Percentiles rank a stretch among this genome's conserved stretches.
Evolutionary conservation across 1,139 yeast genomes (phyloP).

Genomic region (Pichia sp.): DNA sequence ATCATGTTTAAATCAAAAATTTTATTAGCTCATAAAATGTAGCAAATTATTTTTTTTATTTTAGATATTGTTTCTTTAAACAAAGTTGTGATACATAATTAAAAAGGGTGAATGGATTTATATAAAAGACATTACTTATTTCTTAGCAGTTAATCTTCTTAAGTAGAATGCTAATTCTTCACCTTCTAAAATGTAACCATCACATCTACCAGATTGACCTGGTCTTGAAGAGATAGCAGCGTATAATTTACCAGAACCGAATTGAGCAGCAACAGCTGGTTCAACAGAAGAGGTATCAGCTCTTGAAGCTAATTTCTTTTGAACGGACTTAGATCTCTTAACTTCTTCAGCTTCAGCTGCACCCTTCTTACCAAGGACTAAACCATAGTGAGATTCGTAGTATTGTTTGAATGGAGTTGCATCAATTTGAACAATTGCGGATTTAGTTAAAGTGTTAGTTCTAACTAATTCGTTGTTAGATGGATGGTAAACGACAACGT

Average conservation of each 20-base stretch:
- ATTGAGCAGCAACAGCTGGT: constrained; percentile 88
- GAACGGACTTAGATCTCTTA: constrained; percentile 73
- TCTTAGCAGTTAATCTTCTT: constrained; percentile 98
- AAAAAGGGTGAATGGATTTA: constrained; percentile 1
- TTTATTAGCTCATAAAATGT: too few species aligned
- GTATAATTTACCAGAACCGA: constrained; percentile 97
- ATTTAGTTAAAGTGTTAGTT: constrained; percentile 98
- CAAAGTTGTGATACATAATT: constrained; percentile 1
- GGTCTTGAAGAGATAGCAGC: constrained; percentile 99
- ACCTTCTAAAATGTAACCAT: constrained; percentile 99
- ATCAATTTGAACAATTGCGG: constrained; percentile 98
- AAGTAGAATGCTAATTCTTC: constrained; percentile 99
- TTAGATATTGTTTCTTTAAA: constrained; percentile 1
- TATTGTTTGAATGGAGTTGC: constrained; percentile 99
- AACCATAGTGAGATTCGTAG: constrained; percentile 98
- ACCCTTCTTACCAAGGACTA: constrained; percentile 81
- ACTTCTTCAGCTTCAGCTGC: constrained; percentile 35
- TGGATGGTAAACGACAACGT: constrained; percentile 98
- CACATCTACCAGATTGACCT: constrained; percentile 99
- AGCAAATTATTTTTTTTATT: neutral
- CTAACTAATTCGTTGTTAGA: constrained; percentile 99
- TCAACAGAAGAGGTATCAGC: constrained; percentile 80
- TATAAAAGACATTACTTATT: constrained; percentile 44
- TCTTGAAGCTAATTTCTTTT: constrained; percentile 91
- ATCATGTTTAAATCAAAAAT: too few species aligned